Conservation (phyloP, 2,329 filamentous ascomycete genomes). For the Elsinoe necatrix region DNA sequence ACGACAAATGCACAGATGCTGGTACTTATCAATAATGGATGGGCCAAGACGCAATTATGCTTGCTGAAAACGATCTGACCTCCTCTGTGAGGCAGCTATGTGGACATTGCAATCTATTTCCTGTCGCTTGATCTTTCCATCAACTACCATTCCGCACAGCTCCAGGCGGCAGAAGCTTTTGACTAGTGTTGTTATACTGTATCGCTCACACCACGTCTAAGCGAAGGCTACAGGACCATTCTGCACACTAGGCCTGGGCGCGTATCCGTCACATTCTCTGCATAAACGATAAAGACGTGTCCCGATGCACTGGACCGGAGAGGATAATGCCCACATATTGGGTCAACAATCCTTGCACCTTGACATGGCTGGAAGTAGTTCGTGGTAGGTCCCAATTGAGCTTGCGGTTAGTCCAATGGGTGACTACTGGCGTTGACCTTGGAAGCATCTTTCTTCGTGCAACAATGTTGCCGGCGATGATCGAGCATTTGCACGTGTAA, state of each 20-base stretch:
- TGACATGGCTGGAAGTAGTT: neutral
- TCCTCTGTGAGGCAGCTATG: neutral
- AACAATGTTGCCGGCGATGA: neutral
- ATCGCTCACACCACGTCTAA: neutral
- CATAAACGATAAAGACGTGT: neutral
- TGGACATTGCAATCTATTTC: neutral
- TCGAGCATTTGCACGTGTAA: neutral
- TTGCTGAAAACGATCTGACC: neutral
- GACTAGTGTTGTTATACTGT: neutral
- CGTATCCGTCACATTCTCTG: neutral
- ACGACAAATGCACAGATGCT: constrained; percentile 7
- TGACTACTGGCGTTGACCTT: neutral
- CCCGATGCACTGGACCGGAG: neutral
- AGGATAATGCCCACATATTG: neutral
- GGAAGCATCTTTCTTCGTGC: neutral
- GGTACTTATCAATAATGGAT: neutral
- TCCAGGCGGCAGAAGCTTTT: neutral
- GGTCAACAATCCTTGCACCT: neutral
- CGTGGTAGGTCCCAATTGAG: neutral
- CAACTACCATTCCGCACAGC: neutral
- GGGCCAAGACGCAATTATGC: neutral
- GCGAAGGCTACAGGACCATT: neutral
- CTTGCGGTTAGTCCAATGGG: neutral
- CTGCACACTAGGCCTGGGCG: neutral
- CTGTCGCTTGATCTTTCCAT: neutral